Evolutionary conservation across 2,329 filamentous ascomycete species (phyloP).

Genomic region (Calonectria crousiana): DNA sequence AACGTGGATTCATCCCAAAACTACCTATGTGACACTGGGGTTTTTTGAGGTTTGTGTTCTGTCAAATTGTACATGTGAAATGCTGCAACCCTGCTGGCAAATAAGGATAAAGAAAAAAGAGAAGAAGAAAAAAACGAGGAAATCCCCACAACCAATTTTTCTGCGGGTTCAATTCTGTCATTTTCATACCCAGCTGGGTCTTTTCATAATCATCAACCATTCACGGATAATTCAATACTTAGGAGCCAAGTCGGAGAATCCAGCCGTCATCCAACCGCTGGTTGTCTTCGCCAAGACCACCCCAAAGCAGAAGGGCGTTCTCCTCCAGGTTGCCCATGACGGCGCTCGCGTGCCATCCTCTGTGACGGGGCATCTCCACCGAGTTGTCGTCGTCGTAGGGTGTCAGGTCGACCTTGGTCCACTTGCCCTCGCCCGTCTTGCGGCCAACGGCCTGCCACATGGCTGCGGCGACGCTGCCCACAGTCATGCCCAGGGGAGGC

Average conservation of each 20-base stretch:
- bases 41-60: conserved; percentile 8
- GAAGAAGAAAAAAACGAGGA: neutral
- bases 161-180: neutral
- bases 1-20: conserved; percentile 32
- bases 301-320: conserved; percentile 70
- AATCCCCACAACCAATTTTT: conserved; percentile 1
- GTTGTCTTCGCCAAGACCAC: conserved; percentile 66
- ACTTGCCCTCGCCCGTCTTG: conserved; percentile 69
- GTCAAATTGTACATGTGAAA: conserved; percentile 28
- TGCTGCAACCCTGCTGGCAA: conserved; percentile 27
- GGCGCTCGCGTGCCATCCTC: conserved; percentile 70
- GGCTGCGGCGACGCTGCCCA: conserved; percentile 68
- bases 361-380: conserved; percentile 60
- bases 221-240: conserved; percentile 22
- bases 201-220: conserved; percentile 22
- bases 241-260: conserved; percentile 67
- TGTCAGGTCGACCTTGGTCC: conserved; percentile 61
- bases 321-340: conserved; percentile 70
- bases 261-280: conserved; percentile 71
- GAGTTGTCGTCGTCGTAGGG: conserved; percentile 67
- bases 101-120: conserved; percentile 1
- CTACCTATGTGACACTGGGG: conserved; percentile 14
- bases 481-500: conserved; percentile 65
- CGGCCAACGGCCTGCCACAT: conserved; percentile 65
- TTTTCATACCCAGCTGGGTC: conserved; percentile 15